phyloP scores from a whole-genome alignment of 1,284 basidiomycete species.

The Naganishia albida region DNA sequence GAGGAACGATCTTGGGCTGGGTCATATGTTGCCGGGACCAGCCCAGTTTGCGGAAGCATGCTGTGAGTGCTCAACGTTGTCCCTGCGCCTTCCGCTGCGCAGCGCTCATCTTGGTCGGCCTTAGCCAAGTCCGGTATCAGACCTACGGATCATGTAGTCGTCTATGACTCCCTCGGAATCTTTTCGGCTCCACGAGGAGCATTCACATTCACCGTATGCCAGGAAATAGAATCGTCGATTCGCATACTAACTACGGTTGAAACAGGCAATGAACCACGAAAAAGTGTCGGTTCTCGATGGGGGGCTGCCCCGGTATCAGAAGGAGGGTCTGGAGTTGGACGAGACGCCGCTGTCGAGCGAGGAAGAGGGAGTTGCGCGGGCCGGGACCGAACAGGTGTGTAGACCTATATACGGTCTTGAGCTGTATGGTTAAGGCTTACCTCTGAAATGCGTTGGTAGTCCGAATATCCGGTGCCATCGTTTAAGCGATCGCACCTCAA shows the following conservation, averaged over 20 bases:
- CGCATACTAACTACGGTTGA: neutral
- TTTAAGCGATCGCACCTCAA: slow-evolving; percentile 11
- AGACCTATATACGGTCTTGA: slow-evolving; percentile 24
- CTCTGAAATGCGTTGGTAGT: slow-evolving; percentile 27
- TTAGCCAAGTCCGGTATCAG: slow-evolving; percentile 73
- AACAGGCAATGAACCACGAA: slow-evolving; percentile 71
- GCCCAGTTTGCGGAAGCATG: slow-evolving; percentile 76
- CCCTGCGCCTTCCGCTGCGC: neutral
- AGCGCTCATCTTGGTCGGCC: neutral
- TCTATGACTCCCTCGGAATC: slow-evolving; percentile 85
- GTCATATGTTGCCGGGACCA: slow-evolving; percentile 87
- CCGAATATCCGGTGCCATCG: slow-evolving; percentile 29
- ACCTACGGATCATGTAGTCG: slow-evolving; percentile 74
- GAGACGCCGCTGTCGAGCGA: neutral
- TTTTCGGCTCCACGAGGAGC: slow-evolving; percentile 87
- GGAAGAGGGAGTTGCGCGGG: neutral
- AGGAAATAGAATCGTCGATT: too few species aligned
- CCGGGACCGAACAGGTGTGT: neutral
- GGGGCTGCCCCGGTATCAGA: slow-evolving; percentile 80
- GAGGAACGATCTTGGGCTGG: slow-evolving; percentile 66
- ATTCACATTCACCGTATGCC: slow-evolving; percentile 75
- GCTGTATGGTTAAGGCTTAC: slow-evolving; percentile 57
- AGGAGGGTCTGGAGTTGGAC: slow-evolving; percentile 54
- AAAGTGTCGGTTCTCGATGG: slow-evolving; percentile 85
- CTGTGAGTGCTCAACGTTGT: slow-evolving; percentile 58